Evolutionary conservation across 495 filamentous ascomycete species (phyloP), one percentile per base, ranked within the genome.

Genomic region (Xylaria palmicola): DNA sequence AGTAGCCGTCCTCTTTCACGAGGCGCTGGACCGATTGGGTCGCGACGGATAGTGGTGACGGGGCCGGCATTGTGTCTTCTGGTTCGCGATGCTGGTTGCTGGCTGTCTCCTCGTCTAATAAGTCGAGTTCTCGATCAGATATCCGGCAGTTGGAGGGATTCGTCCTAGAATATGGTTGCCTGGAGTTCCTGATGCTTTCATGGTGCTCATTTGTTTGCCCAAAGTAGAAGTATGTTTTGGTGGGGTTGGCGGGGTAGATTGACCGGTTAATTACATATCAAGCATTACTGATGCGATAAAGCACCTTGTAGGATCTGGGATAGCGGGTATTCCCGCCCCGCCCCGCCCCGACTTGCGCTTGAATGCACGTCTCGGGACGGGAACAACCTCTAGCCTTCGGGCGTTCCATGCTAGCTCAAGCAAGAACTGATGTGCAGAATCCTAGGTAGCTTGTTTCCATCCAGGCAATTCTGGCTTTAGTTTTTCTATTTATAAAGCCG

Each of bases 1-100:
- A 97, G 71, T 86, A 92, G 34, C 81, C 79, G 69, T 97, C 91
- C 73, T 98, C 94, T 73, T 96, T 97, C 56, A 97, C 84, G 50
- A 97, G 81, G 54, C 93, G 91, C 65, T 84, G 77, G 66, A 97
- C 81, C 20, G 88, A 83, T 47, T 85, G 84, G 17, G 89, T 92
- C 49, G 84, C 81, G 64, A 94, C 91, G 47, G 84, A 77, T 59
- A 96, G 81, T 64, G 83, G 82, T 9, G 88, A 86, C 32, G 89
- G 89, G 9, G 90, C 82, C 6, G 88, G 80, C 90, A 93, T 95
- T 40, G 10, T 72, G 6, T 49, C 15, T 47, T 57, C 27, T 40
- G 32, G 12, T 63, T 48, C 56, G 29, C 52, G 39, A 22, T 6
- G 36, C 27, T 63, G 12, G 1, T 29, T n/a, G 17, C 10, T 10